Evolutionary conservation across 495 filamentous ascomycete species (phyloP), one percentile per base, ranked within the genome.

Genomic region (Cladorrhinum samala): DNA sequence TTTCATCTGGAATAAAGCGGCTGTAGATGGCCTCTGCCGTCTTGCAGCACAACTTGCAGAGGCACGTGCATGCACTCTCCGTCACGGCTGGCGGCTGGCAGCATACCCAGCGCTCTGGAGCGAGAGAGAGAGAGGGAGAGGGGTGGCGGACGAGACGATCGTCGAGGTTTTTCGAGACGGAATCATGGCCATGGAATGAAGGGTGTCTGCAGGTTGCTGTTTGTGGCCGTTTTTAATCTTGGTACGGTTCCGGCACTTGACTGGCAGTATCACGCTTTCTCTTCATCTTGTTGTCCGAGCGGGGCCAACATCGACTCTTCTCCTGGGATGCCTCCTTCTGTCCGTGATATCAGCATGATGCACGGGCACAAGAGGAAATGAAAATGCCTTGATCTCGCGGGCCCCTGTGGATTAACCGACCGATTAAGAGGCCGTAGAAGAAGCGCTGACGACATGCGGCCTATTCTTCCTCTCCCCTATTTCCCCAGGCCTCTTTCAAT

Each of bases 1-100:
- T 62, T 62, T 68, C 63, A 66, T 60, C 52, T 64, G 50, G 62
- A 63, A 59, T 63, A 64, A 66, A 64, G 52, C 49, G 52, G 33
- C 55, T 58, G 56, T 56, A 61, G 63, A 49, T 55, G 50, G 46
- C 42, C 62, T 47, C 58, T 60, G 55, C 57, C 60, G 54, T 53
- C 60, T 52, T 33, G 56, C 58, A 60, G 56, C 45, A 43, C 41
- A 49, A 30, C 40, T 49, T 42, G 30, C 48, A 40, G 55, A 53
- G 52, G n/a, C 52, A 40, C 37, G 36, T 46, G 17, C 24, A 30
- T 11, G 38, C 18, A 6, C 37, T 50, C 48, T 55, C 51, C 43
- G 13, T 49, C 27, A 27, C 47, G 53, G 59, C 50, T 54, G 53
- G 53, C 45, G 18, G 21, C 20, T 20, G 54, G 20, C 50, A 36